Percentiles rank a stretch among this genome's conserved stretches.
Evolutionary conservation across 768 basidiomycete species (phyloP).

Genomic region (Tricholomella constricta): DNA sequence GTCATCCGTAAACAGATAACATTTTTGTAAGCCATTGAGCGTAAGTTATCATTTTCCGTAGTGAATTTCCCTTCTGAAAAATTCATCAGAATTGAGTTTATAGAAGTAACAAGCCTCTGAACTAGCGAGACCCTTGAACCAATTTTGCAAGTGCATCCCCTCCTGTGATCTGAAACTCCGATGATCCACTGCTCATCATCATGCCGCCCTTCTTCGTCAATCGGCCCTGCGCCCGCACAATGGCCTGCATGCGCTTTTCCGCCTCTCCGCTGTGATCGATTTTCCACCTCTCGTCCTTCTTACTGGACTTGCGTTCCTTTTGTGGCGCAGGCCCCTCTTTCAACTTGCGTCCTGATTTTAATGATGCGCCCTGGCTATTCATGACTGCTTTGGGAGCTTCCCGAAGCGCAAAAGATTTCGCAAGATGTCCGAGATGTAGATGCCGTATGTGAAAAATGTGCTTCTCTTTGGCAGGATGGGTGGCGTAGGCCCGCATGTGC

Average conservation of each 20-base stretch:
- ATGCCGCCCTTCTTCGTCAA: constrained; percentile 78
- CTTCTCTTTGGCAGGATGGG: constrained; percentile 94
- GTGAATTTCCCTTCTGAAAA: too few species aligned
- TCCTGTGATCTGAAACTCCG: constrained; percentile 80
- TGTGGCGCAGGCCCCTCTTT: constrained; percentile 22
- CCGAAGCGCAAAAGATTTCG: constrained; percentile 88
- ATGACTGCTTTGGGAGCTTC: constrained; percentile 71
- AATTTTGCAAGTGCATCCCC: constrained; percentile 64
- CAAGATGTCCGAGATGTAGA: constrained; percentile 92
- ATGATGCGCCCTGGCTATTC: constrained; percentile 20
- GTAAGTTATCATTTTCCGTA: too few species aligned
- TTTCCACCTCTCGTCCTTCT: constrained; percentile 37
- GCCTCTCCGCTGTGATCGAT: constrained; percentile 52
- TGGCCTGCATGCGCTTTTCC: constrained; percentile 83
- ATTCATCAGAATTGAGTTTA: too few species aligned
- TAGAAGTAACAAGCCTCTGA: too few species aligned
- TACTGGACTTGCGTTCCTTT: constrained; percentile 8
- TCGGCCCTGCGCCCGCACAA: constrained; percentile 82
- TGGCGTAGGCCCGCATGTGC: constrained; percentile 95
- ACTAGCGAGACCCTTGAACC: constrained; percentile 33
- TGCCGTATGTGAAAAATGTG: constrained; percentile 95
- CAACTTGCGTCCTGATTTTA: constrained; percentile 22
- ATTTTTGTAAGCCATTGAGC: too few species aligned
- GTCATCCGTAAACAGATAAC: too few species aligned
- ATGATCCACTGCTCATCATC: constrained; percentile 64